These are phyloP conservation scores for baker's yeast (Saccharomyces cerevisiae) DNA, from an alignment of 805 yeast genomes.

Conservation along the genomic window DNA sequence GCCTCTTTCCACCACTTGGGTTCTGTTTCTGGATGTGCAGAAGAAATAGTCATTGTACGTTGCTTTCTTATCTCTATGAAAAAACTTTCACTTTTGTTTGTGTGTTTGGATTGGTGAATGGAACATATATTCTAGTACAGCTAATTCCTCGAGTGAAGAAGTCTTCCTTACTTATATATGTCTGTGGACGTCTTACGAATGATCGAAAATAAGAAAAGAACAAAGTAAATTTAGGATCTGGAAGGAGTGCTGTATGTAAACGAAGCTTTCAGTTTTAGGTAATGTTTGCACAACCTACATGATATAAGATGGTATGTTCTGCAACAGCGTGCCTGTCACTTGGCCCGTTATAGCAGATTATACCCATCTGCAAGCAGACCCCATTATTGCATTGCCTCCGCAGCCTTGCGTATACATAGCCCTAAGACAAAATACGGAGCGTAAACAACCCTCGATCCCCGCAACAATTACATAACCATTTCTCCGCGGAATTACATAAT, in stretches of 20 bases:
- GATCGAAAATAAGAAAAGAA: too few relatives aligned
- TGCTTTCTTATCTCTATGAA: neutral
- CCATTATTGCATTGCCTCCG: neutral
- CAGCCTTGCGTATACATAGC: neutral
- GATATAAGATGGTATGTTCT: neutral
- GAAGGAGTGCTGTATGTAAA: too few relatives aligned
- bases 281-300: neutral
- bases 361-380: neutral
- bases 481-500: neutral
- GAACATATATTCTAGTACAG: too few relatives aligned
- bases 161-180: too few relatives aligned
- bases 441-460: neutral
- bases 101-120: too few relatives aligned
- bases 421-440: neutral
- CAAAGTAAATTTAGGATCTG: too few relatives aligned
- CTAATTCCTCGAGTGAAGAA: too few relatives aligned
- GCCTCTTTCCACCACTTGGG: slow-evolving; percentile 49
- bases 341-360: neutral
- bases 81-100: neutral
- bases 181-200: too few relatives aligned
- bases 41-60: neutral
- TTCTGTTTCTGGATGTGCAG: slow-evolving; percentile 9
- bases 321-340: neutral
- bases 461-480: neutral
- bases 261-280: neutral